Evolutionary conservation across 208 protist genomes (phyloP), one percentile per base, ranked within the genome.

Genomic region (Leishmania tarentolae): DNA sequence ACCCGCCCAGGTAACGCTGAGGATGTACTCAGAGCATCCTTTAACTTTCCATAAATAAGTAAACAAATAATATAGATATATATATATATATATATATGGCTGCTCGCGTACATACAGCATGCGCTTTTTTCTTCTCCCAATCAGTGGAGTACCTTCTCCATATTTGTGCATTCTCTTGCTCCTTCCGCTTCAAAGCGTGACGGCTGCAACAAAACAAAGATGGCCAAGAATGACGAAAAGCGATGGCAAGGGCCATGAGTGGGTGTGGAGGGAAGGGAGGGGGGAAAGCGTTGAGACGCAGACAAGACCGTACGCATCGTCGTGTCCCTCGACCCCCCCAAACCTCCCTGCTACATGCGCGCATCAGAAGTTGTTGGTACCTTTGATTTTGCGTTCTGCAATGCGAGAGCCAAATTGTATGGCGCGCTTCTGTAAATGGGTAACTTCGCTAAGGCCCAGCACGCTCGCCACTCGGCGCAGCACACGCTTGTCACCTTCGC

Each of bases 361-460:
- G 1, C 56, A 17, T 56, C 40, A 84, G 61, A 89, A 81, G 19
- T 85, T 76, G 3, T 21, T 84, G 13, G 79, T 88, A 6, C 91
- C 91, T 17, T 85, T 76, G 35, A 91, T 79, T 53, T 86, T 87
- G 17, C 91, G 71, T 57, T 99, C 94, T 15, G 98, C 98, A 61
- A 99, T 93, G 35, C 98, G 91, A 8, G 98, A 97, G 74, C 98
- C 98, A 78, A 99, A 99, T 88, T 99, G 98, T 57, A 99, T 99
- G 5, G 98, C 98, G 19, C 98, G 93, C 88, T 99, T 99, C 81
- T 98, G 91, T 69, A 98, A 86, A 28, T 81, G 76, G 35, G 96
- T 89, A 42, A 95, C 91, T 17, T 80, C 83, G 13, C 75, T 59
- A 28, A 99, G 87, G 0, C 98, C 98, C n/a, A 99, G 53, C 47